Conservation (phyloP, 2,329 filamentous ascomycete genomes). For the Stachybotrys chlorohalonatus region DNA sequence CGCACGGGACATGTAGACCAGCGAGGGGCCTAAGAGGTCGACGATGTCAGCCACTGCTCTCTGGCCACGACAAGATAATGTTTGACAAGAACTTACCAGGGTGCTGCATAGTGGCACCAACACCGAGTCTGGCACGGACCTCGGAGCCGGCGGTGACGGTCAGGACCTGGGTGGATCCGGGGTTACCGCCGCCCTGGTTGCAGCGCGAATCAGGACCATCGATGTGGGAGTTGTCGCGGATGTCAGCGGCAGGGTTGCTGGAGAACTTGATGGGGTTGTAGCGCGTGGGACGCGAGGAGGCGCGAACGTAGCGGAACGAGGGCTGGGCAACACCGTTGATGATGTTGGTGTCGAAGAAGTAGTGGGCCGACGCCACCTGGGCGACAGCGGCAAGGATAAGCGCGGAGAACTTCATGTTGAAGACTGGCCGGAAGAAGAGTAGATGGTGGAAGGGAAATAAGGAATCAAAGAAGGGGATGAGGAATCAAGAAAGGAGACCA, state of each 20-base stretch:
- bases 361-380: constrained; percentile 16
- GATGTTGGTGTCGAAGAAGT: constrained; percentile 17
- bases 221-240: constrained; percentile 11
- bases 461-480: background rate
- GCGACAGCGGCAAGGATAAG: constrained; percentile 8
- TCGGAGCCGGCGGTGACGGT: constrained; percentile 13
- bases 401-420: constrained; percentile 10
- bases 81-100: constrained; percentile 6
- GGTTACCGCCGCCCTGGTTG: constrained; percentile 16
- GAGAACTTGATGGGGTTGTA: constrained; percentile 19
- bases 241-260: constrained; percentile 11
- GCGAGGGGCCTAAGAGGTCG: constrained; percentile 6
- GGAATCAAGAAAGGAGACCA: background rate
- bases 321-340: constrained; percentile 10
- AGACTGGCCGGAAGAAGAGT: background rate
- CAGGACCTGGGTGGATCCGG: constrained; percentile 11
- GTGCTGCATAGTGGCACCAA: constrained; percentile 11
- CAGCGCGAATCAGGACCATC: constrained; percentile 16
- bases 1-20: constrained; percentile 16
- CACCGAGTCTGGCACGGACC: constrained; percentile 10
- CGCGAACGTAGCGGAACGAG: constrained; percentile 13
- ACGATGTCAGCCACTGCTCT: background rate
- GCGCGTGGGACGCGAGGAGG: constrained; percentile 12
- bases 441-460: background rate
- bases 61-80: background rate